Evolutionary conservation across 2,329 filamentous ascomycete genomes (phyloP), one percentile per base, ranked within the genome.

Genomic region (Thelonectria rubi): DNA sequence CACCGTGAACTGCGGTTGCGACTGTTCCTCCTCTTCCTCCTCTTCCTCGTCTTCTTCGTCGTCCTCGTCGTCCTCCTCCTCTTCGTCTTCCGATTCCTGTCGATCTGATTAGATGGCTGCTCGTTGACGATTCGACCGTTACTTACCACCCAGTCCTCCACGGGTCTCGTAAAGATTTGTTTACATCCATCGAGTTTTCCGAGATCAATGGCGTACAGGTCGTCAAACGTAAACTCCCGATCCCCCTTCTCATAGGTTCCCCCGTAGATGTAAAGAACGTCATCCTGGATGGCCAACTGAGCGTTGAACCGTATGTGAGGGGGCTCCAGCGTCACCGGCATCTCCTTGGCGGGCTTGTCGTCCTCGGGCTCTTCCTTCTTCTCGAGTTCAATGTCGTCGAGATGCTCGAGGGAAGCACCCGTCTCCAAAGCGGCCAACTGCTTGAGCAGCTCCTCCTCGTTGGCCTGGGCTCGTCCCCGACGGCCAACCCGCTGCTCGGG

Each of bases 241-340:
- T 99, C 95, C 17, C 92, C 94, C 74, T 97, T 95, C 74, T 99
- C 95, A 71, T 91, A 97, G 0, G 94, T 99, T 17, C 95, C 95
- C 30, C 95, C 94, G 72, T 96, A 98, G 55, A 98, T 92, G 78
- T 94, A 99, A 1, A 98, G 83, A 9, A 92, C 88, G 75, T 99
- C 95, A 67, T 94, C 92, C 77, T 98, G 94, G 1, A 98, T 92
- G 0, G 94, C 88, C 40, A 98, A 80, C 68, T 95, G 91, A 1
- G 93, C 90, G 69, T 98, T 98, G 80, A 99, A 99, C 53, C 95
- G 86, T 17, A 88, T 85, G 71, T 97, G 94, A 3, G 95, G 95
- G 74, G 96, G 89, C 74, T 97, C 94, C 80, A 91, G 91, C 0
- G 85, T 84, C 2, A 94, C 81, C 0, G 85, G 81, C 84, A 87